Percentiles rank a stretch among this genome's conserved stretches.
Evolutionary conservation across 2,329 filamentous ascomycete genomes (phyloP).

Genomic region (Venturia nashicola): DNA sequence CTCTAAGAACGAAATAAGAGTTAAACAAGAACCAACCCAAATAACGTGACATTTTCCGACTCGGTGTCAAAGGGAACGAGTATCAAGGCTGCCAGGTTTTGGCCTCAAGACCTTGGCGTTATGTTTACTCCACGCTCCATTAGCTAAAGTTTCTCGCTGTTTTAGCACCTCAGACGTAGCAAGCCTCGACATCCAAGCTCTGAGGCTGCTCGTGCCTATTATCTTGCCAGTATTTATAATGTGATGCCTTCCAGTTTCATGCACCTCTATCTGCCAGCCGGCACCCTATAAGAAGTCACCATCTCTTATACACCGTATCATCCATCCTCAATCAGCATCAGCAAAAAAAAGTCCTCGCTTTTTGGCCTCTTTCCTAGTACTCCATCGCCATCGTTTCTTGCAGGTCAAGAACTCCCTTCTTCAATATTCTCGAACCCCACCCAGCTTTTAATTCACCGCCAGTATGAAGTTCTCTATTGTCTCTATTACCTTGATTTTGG

Average conservation of each 20-base stretch:
- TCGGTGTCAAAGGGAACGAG: too few relatives aligned
- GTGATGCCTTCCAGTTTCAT: conserved; percentile 2
- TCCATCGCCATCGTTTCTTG: neutral
- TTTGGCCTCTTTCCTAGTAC: neutral
- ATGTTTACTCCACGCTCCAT: too few relatives aligned
- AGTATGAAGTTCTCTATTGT: conserved; percentile 6
- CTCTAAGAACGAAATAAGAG: too few relatives aligned
- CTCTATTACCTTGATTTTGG: neutral
- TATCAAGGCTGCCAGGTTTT: too few relatives aligned
- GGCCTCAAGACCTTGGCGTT: too few relatives aligned
- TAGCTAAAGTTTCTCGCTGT: neutral
- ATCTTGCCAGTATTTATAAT: neutral
- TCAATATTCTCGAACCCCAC: neutral
- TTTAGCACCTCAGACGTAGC: neutral
- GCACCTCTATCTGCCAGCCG: neutral
- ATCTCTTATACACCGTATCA: too few relatives aligned
- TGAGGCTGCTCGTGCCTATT: neutral
- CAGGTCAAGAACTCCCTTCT: conserved; percentile 6
- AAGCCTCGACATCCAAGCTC: neutral
- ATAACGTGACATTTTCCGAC: too few relatives aligned
- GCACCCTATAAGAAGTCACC: neutral
- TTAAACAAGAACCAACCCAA: too few relatives aligned
- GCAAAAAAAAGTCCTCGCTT: neutral
- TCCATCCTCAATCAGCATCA: neutral
- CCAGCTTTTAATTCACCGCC: neutral